These are phyloP conservation scores for Hortaea werneckii DNA, from an alignment of 2,329 filamentous ascomycete genomes.

Conservation along the genomic window DNA sequence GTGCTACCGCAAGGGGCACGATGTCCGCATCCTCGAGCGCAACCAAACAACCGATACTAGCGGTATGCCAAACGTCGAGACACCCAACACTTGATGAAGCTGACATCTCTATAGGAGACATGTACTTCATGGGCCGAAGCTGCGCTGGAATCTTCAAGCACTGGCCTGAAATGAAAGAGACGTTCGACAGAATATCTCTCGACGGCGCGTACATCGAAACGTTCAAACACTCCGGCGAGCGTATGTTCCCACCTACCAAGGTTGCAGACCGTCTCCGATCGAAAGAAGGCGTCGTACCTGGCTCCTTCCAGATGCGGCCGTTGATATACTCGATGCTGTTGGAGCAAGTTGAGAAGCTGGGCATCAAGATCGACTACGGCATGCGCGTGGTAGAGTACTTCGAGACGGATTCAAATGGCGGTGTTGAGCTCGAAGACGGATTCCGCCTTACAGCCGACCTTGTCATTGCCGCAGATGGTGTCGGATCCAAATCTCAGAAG, in stretches of 20 bases:
- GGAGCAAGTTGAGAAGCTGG: conserved; percentile 11
- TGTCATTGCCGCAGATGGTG: conserved; percentile 9
- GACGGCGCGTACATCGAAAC: conserved; percentile 11
- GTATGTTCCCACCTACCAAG: conserved; percentile 4
- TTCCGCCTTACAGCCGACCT: conserved; percentile 4
- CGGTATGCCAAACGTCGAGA: not conserved
- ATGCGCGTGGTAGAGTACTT: conserved; percentile 5
- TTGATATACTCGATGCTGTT: conserved; percentile 12
- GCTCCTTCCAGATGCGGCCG: conserved; percentile 24
- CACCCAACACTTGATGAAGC: no score
- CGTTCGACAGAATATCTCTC: conserved; percentile 10
- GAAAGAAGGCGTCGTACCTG: conserved; percentile 8
- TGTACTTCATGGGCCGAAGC: conserved; percentile 6
- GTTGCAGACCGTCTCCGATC: conserved; percentile 1
- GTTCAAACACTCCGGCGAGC: conserved; percentile 11
- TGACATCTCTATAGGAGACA: conserved; percentile 25
- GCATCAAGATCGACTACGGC: conserved; percentile 7
- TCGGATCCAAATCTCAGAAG: conserved; percentile 1
- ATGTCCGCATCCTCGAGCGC: conserved; percentile 14
- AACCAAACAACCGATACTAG: conserved; percentile 1
- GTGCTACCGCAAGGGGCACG: conserved; percentile 17
- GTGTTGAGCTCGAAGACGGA: conserved; percentile 1
- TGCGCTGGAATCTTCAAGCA: conserved; percentile 6
- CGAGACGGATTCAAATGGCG: conserved; percentile 3
- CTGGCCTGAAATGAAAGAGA: conserved; percentile 11